These are phyloP conservation scores for Ustilago nuda DNA, from an alignment of 1,284 basidiomycete genomes.

Conservation along the genomic window DNA sequence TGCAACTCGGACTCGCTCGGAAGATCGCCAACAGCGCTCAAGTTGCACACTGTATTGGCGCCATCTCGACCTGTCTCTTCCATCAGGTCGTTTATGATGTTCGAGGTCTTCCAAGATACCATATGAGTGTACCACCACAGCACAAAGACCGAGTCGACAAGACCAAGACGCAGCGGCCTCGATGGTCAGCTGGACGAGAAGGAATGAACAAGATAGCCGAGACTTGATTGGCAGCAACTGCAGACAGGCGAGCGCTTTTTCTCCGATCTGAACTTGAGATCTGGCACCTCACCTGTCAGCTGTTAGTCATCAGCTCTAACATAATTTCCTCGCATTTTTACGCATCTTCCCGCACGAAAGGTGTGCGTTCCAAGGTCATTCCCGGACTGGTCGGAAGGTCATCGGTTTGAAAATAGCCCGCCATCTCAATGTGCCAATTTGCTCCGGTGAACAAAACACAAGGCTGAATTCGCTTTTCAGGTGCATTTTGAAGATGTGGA, in stretches of 20 bases:
- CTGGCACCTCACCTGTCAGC: background rate
- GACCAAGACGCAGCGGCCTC: too few relatives aligned
- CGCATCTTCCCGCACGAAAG: background rate
- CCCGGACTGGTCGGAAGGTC: slow-evolving; percentile 37
- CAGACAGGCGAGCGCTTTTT: background rate
- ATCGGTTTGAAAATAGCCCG: slow-evolving; percentile 17
- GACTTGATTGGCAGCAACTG: slow-evolving; percentile 1
- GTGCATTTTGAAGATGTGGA: background rate
- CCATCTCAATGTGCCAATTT: background rate
- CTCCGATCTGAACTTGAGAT: background rate
- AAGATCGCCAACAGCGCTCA: background rate
- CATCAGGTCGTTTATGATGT: too few relatives aligned
- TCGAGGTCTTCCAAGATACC: too few relatives aligned
- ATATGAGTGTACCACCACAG: too few relatives aligned
- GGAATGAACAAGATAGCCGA: background rate
- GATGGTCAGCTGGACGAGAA: background rate
- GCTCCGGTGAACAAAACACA: slow-evolving; percentile 3
- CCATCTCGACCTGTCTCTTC: too few relatives aligned
- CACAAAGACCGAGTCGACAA: too few relatives aligned
- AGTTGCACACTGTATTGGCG: too few relatives aligned
- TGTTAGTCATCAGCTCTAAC: background rate
- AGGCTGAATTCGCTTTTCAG: slow-evolving; percentile 3
- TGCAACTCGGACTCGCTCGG: too few relatives aligned
- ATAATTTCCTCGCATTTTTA: background rate
- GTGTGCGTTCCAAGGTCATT: background rate